These are phyloP conservation scores for Clavariopsis aquatica DNA, from an alignment of 495 filamentous ascomycete species.

Conservation along the genomic window DNA sequence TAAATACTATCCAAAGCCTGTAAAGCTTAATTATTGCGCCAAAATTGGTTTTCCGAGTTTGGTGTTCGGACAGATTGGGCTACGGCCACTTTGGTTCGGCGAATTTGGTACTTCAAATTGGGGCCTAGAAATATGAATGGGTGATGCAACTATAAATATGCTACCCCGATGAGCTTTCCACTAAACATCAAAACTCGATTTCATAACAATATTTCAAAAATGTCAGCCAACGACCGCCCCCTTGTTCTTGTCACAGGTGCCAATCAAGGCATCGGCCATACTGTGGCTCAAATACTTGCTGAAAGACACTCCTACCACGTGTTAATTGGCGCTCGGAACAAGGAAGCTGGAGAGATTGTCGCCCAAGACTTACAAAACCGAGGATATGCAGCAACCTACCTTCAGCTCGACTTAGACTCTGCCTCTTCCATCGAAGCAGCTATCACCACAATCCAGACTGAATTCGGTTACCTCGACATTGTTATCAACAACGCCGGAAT, in stretches of 20 bases:
- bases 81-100: background rate
- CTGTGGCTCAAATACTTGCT: constrained; percentile 6
- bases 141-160: background rate
- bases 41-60: too few species aligned
- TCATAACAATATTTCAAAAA: background rate
- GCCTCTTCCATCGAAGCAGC: constrained; percentile 22
- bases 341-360: constrained; percentile 1
- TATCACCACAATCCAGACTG: background rate
- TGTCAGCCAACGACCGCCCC: background rate
- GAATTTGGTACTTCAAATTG: background rate
- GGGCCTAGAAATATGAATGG: background rate
- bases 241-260: constrained; percentile 18
- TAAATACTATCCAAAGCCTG: too few species aligned
- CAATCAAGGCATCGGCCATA: constrained; percentile 18
- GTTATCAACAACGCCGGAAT: constrained; percentile 33
- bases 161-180: background rate
- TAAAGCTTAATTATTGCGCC: too few species aligned
- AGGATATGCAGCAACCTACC: background rate
- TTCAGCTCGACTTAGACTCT: constrained; percentile 22
- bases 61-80: background rate
- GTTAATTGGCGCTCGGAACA: constrained; percentile 21
- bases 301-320: constrained; percentile 17
- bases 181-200: background rate
- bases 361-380: background rate
- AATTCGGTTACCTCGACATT: constrained; percentile 19